Evolutionary conservation across 495 filamentous ascomycete genomes (phyloP).

Genomic region (Lepidopterella palustris): DNA sequence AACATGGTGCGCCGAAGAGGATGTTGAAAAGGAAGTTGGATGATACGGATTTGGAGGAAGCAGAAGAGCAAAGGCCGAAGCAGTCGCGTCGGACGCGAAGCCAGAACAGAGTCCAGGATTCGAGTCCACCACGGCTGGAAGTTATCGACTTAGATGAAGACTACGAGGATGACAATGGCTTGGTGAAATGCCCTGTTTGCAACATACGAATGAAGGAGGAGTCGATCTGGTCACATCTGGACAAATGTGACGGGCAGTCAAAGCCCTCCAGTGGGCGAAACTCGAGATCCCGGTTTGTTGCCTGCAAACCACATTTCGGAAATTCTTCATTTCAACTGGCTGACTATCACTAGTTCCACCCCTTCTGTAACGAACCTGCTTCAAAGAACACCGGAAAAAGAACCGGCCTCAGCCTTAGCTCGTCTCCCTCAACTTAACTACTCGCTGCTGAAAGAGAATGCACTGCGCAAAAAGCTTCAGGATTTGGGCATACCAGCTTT

Average conservation of each 20-base stretch:
- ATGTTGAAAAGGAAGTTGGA: constrained; percentile 47
- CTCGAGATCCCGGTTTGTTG: constrained; percentile 28
- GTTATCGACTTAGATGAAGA: constrained; percentile 18
- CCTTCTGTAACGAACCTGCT: neutral
- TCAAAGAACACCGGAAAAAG: neutral
- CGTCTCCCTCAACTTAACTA: constrained; percentile 76
- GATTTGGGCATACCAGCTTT: constrained; percentile 74
- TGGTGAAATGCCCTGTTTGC: constrained; percentile 81
- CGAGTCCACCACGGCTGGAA: constrained; percentile 30
- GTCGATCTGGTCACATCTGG: constrained; percentile 72
- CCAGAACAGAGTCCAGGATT: constrained; percentile 13
- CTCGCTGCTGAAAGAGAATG: constrained; percentile 66
- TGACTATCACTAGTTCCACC: neutral
- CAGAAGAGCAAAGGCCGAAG: constrained; percentile 30
- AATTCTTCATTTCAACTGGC: neutral
- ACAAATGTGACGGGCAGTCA: constrained; percentile 44
- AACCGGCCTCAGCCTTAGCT: constrained; percentile 4
- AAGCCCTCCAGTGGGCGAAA: constrained; percentile 6
- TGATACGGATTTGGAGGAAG: constrained; percentile 44
- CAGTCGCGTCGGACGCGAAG: constrained; percentile 33
- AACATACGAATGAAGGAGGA: constrained; percentile 64
- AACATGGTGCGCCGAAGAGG: constrained; percentile 17
- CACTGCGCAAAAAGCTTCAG: constrained; percentile 68
- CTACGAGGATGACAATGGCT: constrained; percentile 52
- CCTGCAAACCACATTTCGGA: neutral